These are phyloP conservation scores for Smallanthus sonchifolius DNA, from an alignment of 129 eudicot genomes.

Conservation along the genomic window DNA sequence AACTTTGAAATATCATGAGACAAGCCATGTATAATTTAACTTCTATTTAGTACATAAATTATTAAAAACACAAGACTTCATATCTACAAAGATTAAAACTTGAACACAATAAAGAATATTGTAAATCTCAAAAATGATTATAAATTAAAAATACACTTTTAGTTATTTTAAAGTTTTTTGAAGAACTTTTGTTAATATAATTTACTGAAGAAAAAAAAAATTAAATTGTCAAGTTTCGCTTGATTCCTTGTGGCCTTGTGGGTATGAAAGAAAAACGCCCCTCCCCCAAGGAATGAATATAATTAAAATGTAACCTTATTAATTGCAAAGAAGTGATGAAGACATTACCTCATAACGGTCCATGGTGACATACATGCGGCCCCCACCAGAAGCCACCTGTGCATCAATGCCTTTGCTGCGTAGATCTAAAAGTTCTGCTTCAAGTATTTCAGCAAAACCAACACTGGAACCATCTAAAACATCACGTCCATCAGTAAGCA, in stretches of 20 bases:
- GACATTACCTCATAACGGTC: constrained; percentile 86
- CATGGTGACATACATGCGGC: constrained; percentile 95
- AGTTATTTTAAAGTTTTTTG: background rate
- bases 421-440: constrained; percentile 60
- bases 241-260: background rate
- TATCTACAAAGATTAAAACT: background rate
- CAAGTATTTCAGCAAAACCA: constrained; percentile 85
- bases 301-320: background rate
- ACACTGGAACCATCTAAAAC: constrained; percentile 91
- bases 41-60: background rate
- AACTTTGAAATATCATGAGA: too few relatives aligned
- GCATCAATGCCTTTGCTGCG: constrained; percentile 80
- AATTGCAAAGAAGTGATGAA: background rate
- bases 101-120: background rate
- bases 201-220: background rate
- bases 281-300: background rate
- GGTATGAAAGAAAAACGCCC: background rate
- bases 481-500: constrained; percentile 95
- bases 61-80: background rate
- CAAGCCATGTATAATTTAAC: background rate
- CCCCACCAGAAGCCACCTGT: constrained; percentile 92
- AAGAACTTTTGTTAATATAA: background rate
- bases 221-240: background rate
- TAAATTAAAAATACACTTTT: background rate
- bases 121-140: background rate